phyloP scores from a whole-genome alignment of 768 basidiomycete species.

The Peribolospora baueri region DNA sequence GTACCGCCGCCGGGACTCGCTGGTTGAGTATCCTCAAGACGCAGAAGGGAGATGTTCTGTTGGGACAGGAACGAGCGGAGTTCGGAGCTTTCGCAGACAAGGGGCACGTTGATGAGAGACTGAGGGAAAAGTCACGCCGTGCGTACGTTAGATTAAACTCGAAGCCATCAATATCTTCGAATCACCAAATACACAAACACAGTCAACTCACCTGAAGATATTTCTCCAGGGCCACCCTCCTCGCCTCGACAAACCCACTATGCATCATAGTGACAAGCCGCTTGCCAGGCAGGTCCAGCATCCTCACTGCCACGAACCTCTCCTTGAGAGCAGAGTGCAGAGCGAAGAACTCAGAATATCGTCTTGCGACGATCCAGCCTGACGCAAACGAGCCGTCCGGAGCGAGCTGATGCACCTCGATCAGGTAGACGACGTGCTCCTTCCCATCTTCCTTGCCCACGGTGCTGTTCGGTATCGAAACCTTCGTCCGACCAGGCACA shows the following conservation, averaged over 20 bases:
- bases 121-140: not conserved
- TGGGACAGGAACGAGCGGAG: slow-evolving; percentile 66
- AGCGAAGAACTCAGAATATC: slow-evolving; percentile 83
- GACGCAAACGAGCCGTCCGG: slow-evolving; percentile 46
- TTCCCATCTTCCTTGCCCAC: slow-evolving; percentile 61
- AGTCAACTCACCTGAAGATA: slow-evolving; percentile 51
- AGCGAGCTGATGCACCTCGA: slow-evolving; percentile 76
- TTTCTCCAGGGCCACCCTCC: slow-evolving; percentile 55
- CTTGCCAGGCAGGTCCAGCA: slow-evolving; percentile 77
- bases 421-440: slow-evolving; percentile 61
- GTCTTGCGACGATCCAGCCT: slow-evolving; percentile 76
- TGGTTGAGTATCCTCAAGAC: not conserved
- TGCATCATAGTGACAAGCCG: slow-evolving; percentile 66
- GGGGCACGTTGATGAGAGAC: slow-evolving; percentile 46
- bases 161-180: not conserved
- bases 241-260: slow-evolving; percentile 56
- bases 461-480: slow-evolving; percentile 63
- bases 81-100: slow-evolving; percentile 58
- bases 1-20: too few species aligned
- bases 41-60: slow-evolving; percentile 8
- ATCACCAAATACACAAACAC: slow-evolving; percentile 3
- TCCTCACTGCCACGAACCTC: slow-evolving; percentile 36
- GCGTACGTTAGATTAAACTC: not conserved
- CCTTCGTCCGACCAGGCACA: slow-evolving; percentile 53
- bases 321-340: slow-evolving; percentile 73